These are phyloP conservation scores for Drosera capensis DNA, from an alignment of 148 eudicot genomes.

Conservation along the genomic window DNA sequence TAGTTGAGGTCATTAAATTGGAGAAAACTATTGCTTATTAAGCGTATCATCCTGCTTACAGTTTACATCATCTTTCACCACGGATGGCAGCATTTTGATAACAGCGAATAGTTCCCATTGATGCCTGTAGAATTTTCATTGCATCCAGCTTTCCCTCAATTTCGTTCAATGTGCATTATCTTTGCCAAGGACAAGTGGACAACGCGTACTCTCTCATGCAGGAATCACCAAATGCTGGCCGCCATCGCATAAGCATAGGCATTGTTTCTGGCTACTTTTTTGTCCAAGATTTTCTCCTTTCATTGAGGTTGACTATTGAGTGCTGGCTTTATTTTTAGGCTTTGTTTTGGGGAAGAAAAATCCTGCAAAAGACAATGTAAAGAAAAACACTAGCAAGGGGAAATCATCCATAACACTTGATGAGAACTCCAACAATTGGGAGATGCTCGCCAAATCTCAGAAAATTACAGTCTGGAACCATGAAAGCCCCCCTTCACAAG, in stretches of 20 bases:
- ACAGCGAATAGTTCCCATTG: no score
- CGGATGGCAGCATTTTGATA: no score
- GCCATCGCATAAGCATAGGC: background rate
- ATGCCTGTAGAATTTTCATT: no score
- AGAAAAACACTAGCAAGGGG: slow-evolving; percentile 18
- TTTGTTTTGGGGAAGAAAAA: slow-evolving; percentile 66
- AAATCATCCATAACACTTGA: slow-evolving; percentile 19
- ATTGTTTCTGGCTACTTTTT: background rate
- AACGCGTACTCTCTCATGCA: no score
- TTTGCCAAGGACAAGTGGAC: no score
- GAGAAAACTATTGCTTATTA: no score
- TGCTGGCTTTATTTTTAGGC: slow-evolving; percentile 25
- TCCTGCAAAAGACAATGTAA: slow-evolving; percentile 16
- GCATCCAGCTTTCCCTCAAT: no score
- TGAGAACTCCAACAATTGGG: slow-evolving; percentile 37
- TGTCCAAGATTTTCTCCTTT: background rate
- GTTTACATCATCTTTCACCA: no score
- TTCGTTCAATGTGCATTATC: no score
- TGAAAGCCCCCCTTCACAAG: slow-evolving; percentile 75
- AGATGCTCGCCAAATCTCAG: slow-evolving; percentile 48
- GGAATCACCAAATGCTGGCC: no score
- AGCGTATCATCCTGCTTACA: no score
- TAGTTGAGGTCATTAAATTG: no score
- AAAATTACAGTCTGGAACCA: slow-evolving; percentile 77
- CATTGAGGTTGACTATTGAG: background rate